phyloP scores from a whole-genome alignment of 768 basidiomycete species.

The Leccinum barrowsii region DNA sequence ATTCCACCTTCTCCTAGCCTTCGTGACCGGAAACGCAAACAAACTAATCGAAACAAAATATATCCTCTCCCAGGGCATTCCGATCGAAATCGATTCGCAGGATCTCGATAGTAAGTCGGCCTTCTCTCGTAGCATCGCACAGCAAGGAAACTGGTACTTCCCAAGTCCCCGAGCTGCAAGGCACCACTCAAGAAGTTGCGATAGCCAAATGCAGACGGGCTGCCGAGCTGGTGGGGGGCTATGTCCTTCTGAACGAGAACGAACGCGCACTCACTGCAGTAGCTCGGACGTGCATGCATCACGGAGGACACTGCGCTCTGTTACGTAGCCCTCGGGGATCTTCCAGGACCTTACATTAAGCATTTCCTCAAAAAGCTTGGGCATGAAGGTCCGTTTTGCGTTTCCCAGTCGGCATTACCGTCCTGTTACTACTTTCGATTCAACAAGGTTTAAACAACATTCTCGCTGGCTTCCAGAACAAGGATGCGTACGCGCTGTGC shows the following conservation, averaged over 20 bases:
- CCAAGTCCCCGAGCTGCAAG: slow-evolving; percentile 91
- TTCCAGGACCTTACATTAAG: slow-evolving; percentile 98
- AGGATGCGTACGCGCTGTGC: slow-evolving; percentile 84
- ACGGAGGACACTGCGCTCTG: slow-evolving; percentile 96
- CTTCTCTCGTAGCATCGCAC: not conserved
- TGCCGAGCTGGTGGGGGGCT: slow-evolving; percentile 63
- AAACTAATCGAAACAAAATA: slow-evolving; percentile 86
- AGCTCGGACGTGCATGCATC: slow-evolving; percentile 55
- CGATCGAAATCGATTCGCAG: slow-evolving; percentile 73
- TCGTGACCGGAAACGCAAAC: slow-evolving; percentile 93
- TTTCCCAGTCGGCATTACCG: not conserved
- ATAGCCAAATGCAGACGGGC: slow-evolving; percentile 82
- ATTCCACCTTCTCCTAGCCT: slow-evolving; percentile 50
- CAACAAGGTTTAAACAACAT: slow-evolving; percentile 72
- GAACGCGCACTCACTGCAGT: not conserved
- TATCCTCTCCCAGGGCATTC: slow-evolving; percentile 65
- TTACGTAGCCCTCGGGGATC: slow-evolving; percentile 82
- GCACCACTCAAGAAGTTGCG: slow-evolving; percentile 88
- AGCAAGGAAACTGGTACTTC: slow-evolving; percentile 1
- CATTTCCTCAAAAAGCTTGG: slow-evolving; percentile 81
- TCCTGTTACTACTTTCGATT: not conserved
- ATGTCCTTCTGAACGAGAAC: not conserved
- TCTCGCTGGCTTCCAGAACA: slow-evolving; percentile 71
- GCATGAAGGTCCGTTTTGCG: slow-evolving; percentile 59
- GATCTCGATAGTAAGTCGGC: slow-evolving; percentile 70